These are phyloP conservation scores for Erysimum cheiri DNA, from an alignment of 441 rosid genomes.

Conservation along the genomic window DNA sequence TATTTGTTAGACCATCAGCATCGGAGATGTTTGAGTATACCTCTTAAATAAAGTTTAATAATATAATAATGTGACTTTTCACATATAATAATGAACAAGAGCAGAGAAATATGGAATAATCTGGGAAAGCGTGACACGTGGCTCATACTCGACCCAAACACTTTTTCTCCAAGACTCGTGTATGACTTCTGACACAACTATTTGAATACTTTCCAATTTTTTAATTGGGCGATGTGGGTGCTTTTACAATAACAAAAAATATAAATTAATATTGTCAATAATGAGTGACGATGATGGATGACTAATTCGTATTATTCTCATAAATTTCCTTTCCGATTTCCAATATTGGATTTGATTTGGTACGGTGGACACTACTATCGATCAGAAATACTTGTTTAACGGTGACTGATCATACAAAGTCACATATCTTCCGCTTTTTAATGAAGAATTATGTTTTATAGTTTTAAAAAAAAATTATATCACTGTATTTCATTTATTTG, in stretches of 20 bases:
- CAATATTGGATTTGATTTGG: slow-evolving; percentile 6
- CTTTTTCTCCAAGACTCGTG: no score
- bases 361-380: not conserved
- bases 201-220: no score
- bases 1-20: not conserved
- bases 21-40: no score
- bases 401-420: not conserved
- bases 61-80: no score
- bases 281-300: slow-evolving; percentile 1
- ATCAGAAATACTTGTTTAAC: not conserved
- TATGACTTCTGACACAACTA: no score
- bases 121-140: no score
- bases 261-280: not conserved
- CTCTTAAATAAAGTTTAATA: no score
- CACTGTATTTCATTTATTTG: not conserved
- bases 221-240: no score
- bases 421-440: not conserved
- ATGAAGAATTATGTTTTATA: not conserved
- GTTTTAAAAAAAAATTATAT: not conserved
- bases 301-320: not conserved
- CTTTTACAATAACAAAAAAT: not conserved
- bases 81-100: no score
- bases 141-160: no score
- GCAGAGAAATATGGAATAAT: no score
- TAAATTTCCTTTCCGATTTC: not conserved